Base-by-base conservation (phyloP, 345 rosid species). In the Aurinia saxatilis region DNA sequence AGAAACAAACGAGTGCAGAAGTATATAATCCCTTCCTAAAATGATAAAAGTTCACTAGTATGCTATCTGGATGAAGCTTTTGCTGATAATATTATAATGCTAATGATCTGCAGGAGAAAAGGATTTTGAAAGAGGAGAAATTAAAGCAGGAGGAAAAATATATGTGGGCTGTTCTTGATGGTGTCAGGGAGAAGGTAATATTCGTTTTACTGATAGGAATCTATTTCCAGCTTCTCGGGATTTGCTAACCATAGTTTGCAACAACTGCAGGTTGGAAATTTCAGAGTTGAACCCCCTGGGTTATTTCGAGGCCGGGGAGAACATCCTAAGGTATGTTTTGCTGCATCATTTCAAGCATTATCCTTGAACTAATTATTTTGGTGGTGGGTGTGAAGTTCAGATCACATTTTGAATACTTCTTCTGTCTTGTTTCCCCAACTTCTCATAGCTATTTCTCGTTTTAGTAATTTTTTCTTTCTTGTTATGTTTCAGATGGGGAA, bases 261-360 rank as follows among this genome's bases (percentile, higher is more conserved):
- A 68, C 41, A 60, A 60, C 10, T 60, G 10, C 81, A 95, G 99
- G 96, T 95, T 57, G 99, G 99, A 45, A 95, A 95, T 80, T 95
- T 95, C 81, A 83, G 99, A 79, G 99, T 88, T 72, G 99, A 95
- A 60, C 99, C 99, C 5, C 99, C 99, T 53, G 99, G 95, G 21
- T 80, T 95, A 73, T 95, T 95, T 75, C 80, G 99, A 72, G 99
- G 99, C 53, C 93, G 99, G 11, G 99, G 99, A 73, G 99, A 95
- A 76, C 99, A 95, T 78, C 99, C 99, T 33, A 95, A 95, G 96
- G 99, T 88, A 23, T 34, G 25, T 33, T 18, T 42, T 74, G 36
- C 57, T 30, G 37, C 42, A 4, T 27, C 66, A 25, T 49, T n/a
- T 21, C 44, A 10, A 27, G 6, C 50, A 39, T 30, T 12, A 40